Percentiles rank a stretch among this genome's conserved stretches.
phyloP scores from a whole-genome alignment of 768 basidiomycete species.

The Gloeopeniophorella convolvens region DNA sequence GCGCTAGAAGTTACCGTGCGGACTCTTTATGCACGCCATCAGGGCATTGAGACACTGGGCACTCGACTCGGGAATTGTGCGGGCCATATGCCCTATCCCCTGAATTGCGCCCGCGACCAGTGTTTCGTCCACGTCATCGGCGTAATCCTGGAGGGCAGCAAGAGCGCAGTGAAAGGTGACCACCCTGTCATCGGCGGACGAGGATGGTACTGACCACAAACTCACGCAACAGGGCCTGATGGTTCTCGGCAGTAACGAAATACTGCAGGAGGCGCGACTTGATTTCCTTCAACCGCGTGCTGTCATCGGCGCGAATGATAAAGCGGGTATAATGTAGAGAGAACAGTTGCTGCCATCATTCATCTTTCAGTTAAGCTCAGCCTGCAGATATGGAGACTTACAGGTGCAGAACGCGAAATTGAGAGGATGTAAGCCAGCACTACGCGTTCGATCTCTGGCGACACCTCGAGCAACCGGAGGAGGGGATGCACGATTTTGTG shows the following conservation, averaged over 20 bases:
- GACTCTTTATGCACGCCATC: constrained; percentile 72
- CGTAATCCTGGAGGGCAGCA: constrained; percentile 53
- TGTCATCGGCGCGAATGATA: constrained; percentile 63
- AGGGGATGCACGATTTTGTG: constrained; percentile 63
- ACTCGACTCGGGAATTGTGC: constrained; percentile 57
- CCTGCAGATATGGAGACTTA: constrained; percentile 32
- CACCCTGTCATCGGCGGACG: not conserved
- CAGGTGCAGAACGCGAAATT: constrained; percentile 60
- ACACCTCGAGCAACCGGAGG: constrained; percentile 60
- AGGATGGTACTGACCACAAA: constrained; percentile 56
- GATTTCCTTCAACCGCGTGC: constrained; percentile 55
- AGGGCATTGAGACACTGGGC: constrained; percentile 70
- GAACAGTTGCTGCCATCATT: constrained; percentile 49
- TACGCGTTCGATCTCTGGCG: constrained; percentile 69
- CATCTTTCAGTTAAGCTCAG: not conserved
- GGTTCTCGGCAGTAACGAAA: constrained; percentile 60
- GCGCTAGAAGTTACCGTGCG: constrained; percentile 40
- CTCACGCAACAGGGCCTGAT: constrained; percentile 68
- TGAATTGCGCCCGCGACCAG: constrained; percentile 68
- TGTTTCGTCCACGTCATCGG: constrained; percentile 66
- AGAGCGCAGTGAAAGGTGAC: not conserved
- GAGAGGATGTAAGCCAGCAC: constrained; percentile 64
- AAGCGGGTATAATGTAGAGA: constrained; percentile 57
- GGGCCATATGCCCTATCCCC: constrained; percentile 74
- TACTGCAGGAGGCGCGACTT: constrained; percentile 73